Base-by-base conservation (phyloP, 2,329 filamentous ascomycete species). In the Pseudogymnoascus sp. region DNA sequence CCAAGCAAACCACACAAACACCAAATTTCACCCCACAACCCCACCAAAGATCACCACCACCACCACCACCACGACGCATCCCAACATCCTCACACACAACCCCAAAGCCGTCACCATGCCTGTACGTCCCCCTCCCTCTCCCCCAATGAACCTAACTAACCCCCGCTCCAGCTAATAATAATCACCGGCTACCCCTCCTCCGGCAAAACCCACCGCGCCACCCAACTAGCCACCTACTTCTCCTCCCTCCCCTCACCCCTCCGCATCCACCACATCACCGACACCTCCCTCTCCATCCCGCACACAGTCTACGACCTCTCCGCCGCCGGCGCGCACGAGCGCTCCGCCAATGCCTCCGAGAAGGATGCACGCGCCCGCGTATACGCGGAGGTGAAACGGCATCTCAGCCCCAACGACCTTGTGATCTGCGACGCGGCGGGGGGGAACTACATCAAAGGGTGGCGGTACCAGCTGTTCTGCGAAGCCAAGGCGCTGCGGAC, bases 381-480 rank as follows among this genome's bases (percentile, higher is more conserved):
- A 63, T 91, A 89, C 73, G 90, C 83, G 65, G 89, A 90, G 65
- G 87, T 93, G 53, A 93, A 93, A 79, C 82, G 90, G 47, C 82
- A 86, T 59, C 80, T 96, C 31, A 86, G 83, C 65, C 82, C 86
- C 63, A 85, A 85, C 70, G 88, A 91, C 71, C 86, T 96, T 64
- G 89, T 95, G 61, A 84, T 96, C 56, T 83, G 91, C 14, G 90
- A 96, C 73, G 63, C 61, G 0, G 63, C 63, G 11, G 86, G 87
- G 1, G 78, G 90, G 65, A 95, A 95, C 75, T 96, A 95, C 76
- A 96, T 96, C 77, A 95, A 95, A 75, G 91, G 90, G 38, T 95
- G 90, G 84, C 82, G 91, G 59, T 96, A 96, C 74, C 90, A 96
- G 78, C 79, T 96, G 21, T 88, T 88, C 74, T 93, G 90, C 77